phyloP scores from a whole-genome alignment of 305 asterid genomes.

The Euphrasia arctica region DNA sequence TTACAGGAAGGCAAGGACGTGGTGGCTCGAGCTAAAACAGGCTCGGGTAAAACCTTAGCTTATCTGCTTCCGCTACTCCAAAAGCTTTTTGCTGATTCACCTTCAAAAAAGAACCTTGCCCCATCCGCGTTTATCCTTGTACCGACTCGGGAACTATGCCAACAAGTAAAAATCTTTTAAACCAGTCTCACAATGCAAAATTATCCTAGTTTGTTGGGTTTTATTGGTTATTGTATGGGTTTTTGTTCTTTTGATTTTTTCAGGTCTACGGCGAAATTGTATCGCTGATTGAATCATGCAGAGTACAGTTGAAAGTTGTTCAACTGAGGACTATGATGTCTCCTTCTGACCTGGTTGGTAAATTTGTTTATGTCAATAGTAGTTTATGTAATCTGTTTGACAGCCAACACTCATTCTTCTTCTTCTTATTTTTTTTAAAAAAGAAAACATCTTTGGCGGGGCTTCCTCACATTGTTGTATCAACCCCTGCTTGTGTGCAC shows the following conservation, averaged over 20 bases:
- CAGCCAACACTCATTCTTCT: not conserved
- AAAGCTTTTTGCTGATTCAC: slow-evolving; percentile 62
- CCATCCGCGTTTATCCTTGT: slow-evolving; percentile 74
- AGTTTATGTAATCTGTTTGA: slow-evolving; percentile 4
- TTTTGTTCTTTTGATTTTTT: slow-evolving; percentile 17
- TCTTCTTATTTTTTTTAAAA: not conserved
- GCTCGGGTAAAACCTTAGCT: slow-evolving; percentile 91
- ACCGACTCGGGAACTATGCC: slow-evolving; percentile 89
- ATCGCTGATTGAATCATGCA: slow-evolving; percentile 70
- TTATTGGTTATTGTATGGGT: slow-evolving; percentile 1
- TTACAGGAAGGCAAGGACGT: slow-evolving; percentile 90
- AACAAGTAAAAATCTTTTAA: slow-evolving; percentile 48
- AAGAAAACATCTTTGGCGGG: slow-evolving; percentile 81
- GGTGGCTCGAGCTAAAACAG: slow-evolving; percentile 97
- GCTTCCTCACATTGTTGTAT: slow-evolving; percentile 70
- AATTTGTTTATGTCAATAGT: not conserved
- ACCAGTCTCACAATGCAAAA: not conserved
- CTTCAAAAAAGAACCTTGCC: slow-evolving; percentile 47
- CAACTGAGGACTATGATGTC: slow-evolving; percentile 80
- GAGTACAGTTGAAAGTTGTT: slow-evolving; percentile 68
- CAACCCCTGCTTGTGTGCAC: slow-evolving; percentile 86
- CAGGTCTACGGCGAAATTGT: slow-evolving; percentile 73
- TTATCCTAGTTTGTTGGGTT: not conserved
- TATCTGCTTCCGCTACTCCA: slow-evolving; percentile 90
- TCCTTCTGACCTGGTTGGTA: slow-evolving; percentile 66